Evolutionary conservation across 78 protist genomes (phyloP).

Genomic region (Diacronema lutheri): DNA sequence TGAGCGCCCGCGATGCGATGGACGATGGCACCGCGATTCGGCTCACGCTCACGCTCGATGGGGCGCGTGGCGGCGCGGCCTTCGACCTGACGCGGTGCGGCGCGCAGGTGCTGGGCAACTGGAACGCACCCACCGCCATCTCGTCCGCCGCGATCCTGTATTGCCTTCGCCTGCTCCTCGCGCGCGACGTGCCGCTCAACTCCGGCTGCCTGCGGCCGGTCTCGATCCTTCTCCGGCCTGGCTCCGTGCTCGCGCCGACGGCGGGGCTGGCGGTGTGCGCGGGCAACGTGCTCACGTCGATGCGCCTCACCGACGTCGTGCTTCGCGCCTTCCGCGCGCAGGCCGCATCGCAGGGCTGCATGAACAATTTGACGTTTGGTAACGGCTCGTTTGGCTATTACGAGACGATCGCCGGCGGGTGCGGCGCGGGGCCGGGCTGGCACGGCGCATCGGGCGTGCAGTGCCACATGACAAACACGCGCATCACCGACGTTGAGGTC

Average conservation of each 20-base stretch:
- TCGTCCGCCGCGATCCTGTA: conserved; percentile 82
- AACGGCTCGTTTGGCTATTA: conserved; percentile 82
- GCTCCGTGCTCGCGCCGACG: conserved; percentile 68
- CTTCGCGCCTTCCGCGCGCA: conserved; percentile 75
- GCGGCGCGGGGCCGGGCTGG: conserved; percentile 90
- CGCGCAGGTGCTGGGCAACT: conserved; percentile 75
- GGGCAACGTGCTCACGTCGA: conserved; percentile 92
- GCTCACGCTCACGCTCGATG: conserved; percentile 64
- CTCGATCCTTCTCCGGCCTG: conserved; percentile 53
- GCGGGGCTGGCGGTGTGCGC: conserved; percentile 88
- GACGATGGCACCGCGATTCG: conserved; percentile 89
- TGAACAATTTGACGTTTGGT: conserved; percentile 95
- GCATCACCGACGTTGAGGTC: conserved; percentile 91
- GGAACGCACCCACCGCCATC: conserved; percentile 85
- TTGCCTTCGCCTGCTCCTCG: conserved; percentile 79
- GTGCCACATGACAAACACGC: conserved; percentile 96
- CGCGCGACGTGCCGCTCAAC: conserved; percentile 86
- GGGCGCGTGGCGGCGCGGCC: conserved; percentile 32
- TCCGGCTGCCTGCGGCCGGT: conserved; percentile 82
- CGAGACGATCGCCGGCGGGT: conserved; percentile 95
- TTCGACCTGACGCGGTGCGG: conserved; percentile 87
- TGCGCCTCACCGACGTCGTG: conserved; percentile 86
- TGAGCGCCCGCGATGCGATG: conserved; percentile 71
- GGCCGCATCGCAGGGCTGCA: conserved; percentile 81
- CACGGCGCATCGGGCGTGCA: conserved; percentile 88